A percentile compares a stretch with the other conserved stretches of the same genome.
Evolutionary conservation across 257 asterid genomes (phyloP).

Genomic region (Lithospermum erythrorhizon): DNA sequence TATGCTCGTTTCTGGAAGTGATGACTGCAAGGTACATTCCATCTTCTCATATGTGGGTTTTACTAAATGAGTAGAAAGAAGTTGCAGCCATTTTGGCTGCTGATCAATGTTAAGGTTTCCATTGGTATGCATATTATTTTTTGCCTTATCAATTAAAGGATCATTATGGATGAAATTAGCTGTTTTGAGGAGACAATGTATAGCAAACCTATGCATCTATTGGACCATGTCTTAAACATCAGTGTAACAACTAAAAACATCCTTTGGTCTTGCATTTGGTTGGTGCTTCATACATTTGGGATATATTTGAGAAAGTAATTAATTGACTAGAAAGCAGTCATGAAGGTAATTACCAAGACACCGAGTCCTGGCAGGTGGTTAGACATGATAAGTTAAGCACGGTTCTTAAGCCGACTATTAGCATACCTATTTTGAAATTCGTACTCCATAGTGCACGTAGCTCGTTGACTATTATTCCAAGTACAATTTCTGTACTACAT

Average conservation of each 20-base stretch:
- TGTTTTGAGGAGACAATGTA: background rate
- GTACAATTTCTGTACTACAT: too few species aligned
- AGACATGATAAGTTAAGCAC: background rate
- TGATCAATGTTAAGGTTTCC: background rate
- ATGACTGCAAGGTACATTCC: constrained; percentile 35
- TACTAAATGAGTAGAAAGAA: background rate
- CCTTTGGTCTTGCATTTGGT: too few species aligned
- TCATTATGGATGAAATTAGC: too few species aligned
- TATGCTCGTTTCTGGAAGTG: constrained; percentile 45
- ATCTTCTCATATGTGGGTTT: background rate
- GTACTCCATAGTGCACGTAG: too few species aligned
- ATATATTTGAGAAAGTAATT: background rate
- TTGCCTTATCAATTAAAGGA: background rate
- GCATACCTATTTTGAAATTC: too few species aligned
- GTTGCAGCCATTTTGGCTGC: background rate
- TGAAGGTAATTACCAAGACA: background rate
- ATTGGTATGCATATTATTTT: background rate
- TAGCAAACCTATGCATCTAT: too few species aligned
- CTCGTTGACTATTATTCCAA: too few species aligned
- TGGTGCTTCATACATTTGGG: too few species aligned
- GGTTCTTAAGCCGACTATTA: too few species aligned
- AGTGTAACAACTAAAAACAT: too few species aligned
- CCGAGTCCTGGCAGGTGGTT: background rate
- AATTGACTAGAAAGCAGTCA: background rate
- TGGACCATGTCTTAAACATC: too few species aligned